A percentile compares a stretch with the other conserved stretches of the same genome.
These are phyloP conservation scores for Pythium utonaiense DNA, from an alignment of 352 stramenopile genomes.

Conservation along the genomic window DNA sequence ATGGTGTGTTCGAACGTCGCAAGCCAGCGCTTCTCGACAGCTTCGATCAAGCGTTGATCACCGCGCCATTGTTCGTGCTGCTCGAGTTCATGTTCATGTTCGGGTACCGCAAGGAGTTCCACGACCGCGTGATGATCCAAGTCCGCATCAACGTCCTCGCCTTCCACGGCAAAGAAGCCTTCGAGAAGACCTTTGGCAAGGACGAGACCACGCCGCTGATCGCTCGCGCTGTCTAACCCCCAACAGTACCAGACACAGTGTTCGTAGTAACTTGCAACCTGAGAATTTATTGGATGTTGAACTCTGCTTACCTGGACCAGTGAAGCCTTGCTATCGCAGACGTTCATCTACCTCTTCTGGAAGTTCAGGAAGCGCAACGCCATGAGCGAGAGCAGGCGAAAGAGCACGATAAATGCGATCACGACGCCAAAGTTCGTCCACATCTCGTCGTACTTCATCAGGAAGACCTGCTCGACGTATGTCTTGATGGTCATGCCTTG, in stretches of 20 bases:
- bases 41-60: conserved; percentile 76
- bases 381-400: conserved; percentile 43
- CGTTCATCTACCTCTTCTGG: conserved; percentile 27
- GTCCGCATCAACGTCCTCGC: conserved; percentile 57
- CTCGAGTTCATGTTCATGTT: conserved; percentile 72
- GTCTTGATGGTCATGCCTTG: conserved; percentile 43
- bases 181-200: conserved; percentile 14
- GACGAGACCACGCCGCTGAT: conserved; percentile 13
- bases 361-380: conserved; percentile 56
- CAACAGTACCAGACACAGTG: too few species aligned
- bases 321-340: too few species aligned
- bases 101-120: conserved; percentile 70
- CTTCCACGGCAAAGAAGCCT: conserved; percentile 35
- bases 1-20: conserved; percentile 79
- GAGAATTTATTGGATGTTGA: too few species aligned
- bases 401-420: conserved; percentile 41
- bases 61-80: conserved; percentile 84
- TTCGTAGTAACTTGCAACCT: too few species aligned
- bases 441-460: conserved; percentile 58
- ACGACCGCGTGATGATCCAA: conserved; percentile 54
- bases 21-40: conserved; percentile 84
- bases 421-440: conserved; percentile 41
- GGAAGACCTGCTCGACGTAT: conserved; percentile 41
- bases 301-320: too few species aligned
- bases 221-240: conserved; percentile 6